Conservation (phyloP, 345 rosid species). For the Salix exigua region DNA sequence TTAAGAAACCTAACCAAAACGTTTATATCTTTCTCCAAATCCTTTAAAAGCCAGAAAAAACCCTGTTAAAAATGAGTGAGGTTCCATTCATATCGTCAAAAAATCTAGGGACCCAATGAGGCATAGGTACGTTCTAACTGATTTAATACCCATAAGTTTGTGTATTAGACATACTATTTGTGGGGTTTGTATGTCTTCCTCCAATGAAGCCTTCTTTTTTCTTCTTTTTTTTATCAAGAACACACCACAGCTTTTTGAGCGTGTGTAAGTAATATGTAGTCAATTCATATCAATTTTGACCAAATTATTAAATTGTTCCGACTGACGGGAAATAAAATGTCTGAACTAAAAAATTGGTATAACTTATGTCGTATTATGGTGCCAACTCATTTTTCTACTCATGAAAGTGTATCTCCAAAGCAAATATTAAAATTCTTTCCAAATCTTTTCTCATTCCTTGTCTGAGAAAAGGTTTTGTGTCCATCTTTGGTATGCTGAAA, state of each 20-base stretch:
- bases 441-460: slow-evolving; percentile 17
- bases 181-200: slow-evolving; percentile 5
- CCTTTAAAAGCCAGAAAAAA: slow-evolving; percentile 2
- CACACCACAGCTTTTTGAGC: slow-evolving; percentile 18
- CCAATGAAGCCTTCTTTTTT: slow-evolving; percentile 14
- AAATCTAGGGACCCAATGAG: slow-evolving; percentile 34
- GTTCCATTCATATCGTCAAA: slow-evolving; percentile 4
- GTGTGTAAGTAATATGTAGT: neutral
- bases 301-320: slow-evolving; percentile 2
- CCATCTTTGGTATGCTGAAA: slow-evolving; percentile 23
- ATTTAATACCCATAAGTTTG: neutral
- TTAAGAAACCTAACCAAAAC: slow-evolving; percentile 44
- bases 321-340: neutral
- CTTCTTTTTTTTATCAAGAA: slow-evolving; percentile 19
- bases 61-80: neutral
- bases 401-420: slow-evolving; percentile 11
- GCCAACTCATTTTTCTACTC: slow-evolving; percentile 25
- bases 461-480: slow-evolving; percentile 37
- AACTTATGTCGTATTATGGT: slow-evolving; percentile 9
- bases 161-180: neutral
- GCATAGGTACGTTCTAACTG: slow-evolving; percentile 1
- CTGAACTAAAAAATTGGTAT: neutral
- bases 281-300: neutral
- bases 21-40: neutral
- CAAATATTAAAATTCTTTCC: slow-evolving; percentile 1